Evolutionary conservation across 169 alveolate genomes (phyloP), one percentile per base, ranked within the genome.

Genomic region (Fabrea salina): DNA sequence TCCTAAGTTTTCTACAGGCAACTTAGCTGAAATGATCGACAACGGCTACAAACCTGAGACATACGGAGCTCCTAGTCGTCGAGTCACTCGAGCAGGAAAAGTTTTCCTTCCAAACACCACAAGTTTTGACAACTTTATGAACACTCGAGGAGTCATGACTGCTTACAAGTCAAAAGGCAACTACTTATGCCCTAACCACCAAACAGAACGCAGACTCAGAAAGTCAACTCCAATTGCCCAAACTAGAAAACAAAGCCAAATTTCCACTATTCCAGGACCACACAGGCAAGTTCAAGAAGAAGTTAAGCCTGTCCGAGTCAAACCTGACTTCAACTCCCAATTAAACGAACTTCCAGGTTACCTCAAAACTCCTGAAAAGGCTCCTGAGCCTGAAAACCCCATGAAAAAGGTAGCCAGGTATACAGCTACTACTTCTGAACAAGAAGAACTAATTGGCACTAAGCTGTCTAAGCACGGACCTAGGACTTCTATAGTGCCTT

Each of bases 281-380:
- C 56, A 47, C 19, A 47, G 19, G 19, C 56, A n/a, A 47, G 1
- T 47, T 0, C 19, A 47, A n/a, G 35, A 72, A 49, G 32, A 51
- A 51, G 41, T 25, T 43, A 47, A 49, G 19, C 32, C 30, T 32
- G 37, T 6, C 32, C 43, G n/a, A 71, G 27, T 35, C 39, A 50
- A 25, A 25, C 41, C 22, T 11, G 50, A 19, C 27, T 75, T 56
- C 25, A 75, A 41, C 39, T 75, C 82, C 19, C 49, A 35, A 53
- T 27, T 74, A 30, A 33, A 43, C 16, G 67, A 56, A 35, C 33
- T 56, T 16, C 67, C 67, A 19, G 67, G 67, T 0, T 56, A 13
- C 30, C 30, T 56, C 16, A 56, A 56, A 56, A 56, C 37, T 3
- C 27, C 67, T 19, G 67, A 56, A 25, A 16, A 16, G 27, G 67